Evolutionary conservation across 1,139 yeast species (phyloP).

Genomic region (Yamadazyma spencermartinsiae): DNA sequence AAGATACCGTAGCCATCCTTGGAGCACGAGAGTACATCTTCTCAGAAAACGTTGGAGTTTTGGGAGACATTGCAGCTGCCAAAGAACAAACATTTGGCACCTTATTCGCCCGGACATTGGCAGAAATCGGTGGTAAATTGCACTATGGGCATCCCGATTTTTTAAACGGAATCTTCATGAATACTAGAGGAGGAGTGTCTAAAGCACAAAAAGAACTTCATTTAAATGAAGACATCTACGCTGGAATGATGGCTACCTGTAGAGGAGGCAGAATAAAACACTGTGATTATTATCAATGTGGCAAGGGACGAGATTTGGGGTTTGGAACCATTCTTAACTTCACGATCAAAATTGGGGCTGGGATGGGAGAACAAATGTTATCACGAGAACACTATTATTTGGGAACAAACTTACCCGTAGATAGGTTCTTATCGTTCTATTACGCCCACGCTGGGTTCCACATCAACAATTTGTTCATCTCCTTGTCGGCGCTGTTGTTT

Average conservation of each 20-base stretch:
- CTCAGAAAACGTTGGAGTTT: conserved; percentile 79
- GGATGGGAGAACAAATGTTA: conserved; percentile 90
- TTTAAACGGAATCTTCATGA: conserved; percentile 80
- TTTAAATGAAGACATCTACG: conserved; percentile 86
- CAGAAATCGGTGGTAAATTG: conserved; percentile 82
- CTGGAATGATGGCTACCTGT: conserved; percentile 81
- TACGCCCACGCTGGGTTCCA: conserved; percentile 95
- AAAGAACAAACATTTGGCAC: conserved; percentile 94
- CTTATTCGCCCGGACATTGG: conserved; percentile 79
- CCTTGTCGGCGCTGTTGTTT: conserved; percentile 71
- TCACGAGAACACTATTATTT: conserved; percentile 82
- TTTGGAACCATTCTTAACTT: conserved; percentile 82
- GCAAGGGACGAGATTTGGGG: conserved; percentile 88
- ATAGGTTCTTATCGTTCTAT: conserved; percentile 78
- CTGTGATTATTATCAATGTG: conserved; percentile 87
- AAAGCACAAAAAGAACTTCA: conserved; percentile 88
- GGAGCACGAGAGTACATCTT: conserved; percentile 90
- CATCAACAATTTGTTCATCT: conserved; percentile 75
- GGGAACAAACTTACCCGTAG: conserved; percentile 78
- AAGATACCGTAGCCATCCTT: conserved; percentile 63
- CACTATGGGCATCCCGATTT: conserved; percentile 96
- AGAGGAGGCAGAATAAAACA: conserved; percentile 88
- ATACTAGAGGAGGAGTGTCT: conserved; percentile 87
- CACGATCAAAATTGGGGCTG: conserved; percentile 88
- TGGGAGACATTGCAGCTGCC: conserved; percentile 93